A percentile compares a stretch with the other conserved stretches of the same genome.
These are phyloP conservation scores for Bothriochloa decipiens DNA, from an alignment of 176 grass and related monocot genomes.

Conservation along the genomic window DNA sequence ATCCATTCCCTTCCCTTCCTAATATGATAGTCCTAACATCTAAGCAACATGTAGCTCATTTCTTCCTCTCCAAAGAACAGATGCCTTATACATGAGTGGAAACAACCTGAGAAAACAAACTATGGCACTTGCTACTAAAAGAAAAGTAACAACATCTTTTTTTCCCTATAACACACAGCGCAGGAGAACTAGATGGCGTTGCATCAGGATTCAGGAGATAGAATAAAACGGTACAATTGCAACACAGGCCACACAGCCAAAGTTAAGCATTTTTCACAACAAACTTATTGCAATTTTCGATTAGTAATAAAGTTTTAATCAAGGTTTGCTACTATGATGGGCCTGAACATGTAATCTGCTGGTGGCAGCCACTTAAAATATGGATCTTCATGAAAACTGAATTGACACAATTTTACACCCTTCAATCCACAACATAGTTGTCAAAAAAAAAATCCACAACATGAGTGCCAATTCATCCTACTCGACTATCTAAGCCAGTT, in stretches of 20 bases:
- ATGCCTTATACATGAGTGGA: neutral
- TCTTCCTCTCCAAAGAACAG: neutral
- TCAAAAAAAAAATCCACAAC: neutral
- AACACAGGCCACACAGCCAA: neutral
- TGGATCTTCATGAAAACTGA: neutral
- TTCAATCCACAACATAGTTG: neutral
- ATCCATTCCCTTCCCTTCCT: neutral
- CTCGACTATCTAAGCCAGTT: neutral
- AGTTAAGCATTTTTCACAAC: neutral
- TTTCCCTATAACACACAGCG: neutral
- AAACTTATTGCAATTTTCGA: neutral
- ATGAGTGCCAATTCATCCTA: neutral
- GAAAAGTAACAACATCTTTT: neutral
- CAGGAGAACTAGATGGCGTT: neutral
- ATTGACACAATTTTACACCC: neutral
- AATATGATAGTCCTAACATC: neutral
- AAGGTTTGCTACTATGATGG: neutral
- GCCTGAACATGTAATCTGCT: neutral
- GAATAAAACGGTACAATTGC: neutral
- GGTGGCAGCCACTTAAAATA: neutral
- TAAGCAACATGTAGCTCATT: neutral
- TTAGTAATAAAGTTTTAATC: neutral
- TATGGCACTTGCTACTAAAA: neutral
- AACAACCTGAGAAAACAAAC: neutral
- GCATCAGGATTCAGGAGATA: conserved; percentile 8